These are phyloP conservation scores for Rhodamnia argentea DNA, from an alignment of 345 rosid species.

Conservation along the genomic window DNA sequence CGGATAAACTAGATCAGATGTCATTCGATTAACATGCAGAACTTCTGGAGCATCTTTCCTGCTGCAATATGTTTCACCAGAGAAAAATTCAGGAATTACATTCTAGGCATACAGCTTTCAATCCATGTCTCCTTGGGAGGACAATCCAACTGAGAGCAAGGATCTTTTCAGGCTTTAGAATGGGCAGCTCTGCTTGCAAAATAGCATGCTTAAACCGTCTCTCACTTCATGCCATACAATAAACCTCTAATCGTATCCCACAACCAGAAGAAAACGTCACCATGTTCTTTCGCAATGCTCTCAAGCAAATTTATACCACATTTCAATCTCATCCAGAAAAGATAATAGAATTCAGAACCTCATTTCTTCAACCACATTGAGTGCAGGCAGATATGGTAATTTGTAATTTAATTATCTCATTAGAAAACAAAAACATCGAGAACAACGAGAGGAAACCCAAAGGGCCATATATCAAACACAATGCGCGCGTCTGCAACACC, in stretches of 20 bases:
- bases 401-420: background rate
- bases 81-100: background rate
- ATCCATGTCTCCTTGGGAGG: background rate
- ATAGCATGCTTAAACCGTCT: background rate
- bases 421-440: background rate
- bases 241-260: background rate
- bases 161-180: background rate
- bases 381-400: background rate
- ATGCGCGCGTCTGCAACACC: background rate
- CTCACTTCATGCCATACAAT: background rate
- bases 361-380: background rate
- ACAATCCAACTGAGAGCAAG: background rate
- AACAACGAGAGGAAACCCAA: background rate
- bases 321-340: background rate
- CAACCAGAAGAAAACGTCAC: background rate
- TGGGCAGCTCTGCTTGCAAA: background rate
- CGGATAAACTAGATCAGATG: background rate
- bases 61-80: background rate
- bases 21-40: background rate
- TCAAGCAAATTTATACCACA: background rate
- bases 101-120: background rate
- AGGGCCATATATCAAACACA: background rate
- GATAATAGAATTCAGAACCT: background rate
- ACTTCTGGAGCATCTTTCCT: background rate
- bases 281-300: background rate